Base-by-base conservation (phyloP, 2,329 filamentous ascomycete species). In the Calonectria ilicicola region DNA sequence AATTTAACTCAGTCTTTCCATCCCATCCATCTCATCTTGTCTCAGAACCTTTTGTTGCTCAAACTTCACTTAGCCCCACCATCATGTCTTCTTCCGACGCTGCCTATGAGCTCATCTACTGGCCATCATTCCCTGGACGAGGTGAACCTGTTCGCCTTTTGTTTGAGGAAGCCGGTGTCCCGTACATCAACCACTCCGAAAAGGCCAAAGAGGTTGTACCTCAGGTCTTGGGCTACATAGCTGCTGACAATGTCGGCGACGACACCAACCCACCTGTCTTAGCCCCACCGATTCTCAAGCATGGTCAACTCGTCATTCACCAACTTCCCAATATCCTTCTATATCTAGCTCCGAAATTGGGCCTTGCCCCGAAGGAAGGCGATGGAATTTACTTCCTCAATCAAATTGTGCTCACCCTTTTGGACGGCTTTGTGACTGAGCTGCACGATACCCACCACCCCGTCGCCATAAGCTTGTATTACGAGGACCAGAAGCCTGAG, bases 401-500 rank as follows among this genome's bases (percentile, higher is more conserved):
- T 70, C 87, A 86, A 60, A 87, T 95, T 32, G 87, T 89, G 0
- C 83, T 95, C 71, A 95, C 94, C 3, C 92, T 93, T 1, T 83
- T 96, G 21, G 94, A 96, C 78, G 89, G 89, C 1, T 82, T 96
- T 58, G 90, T 90, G 78, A 91, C 93, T 76, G 94, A 96, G 84
- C 82, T 91, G 1, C 94, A 96, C 80, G 93, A 96, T 77, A 91
- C 90, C 29, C 94, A 96, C 81, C 94, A 96, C 79, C 94, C 94
- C 1, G 85, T 95, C 65, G 87, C 90, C 2, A 80, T 85, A 0
- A 80, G 82, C 1, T 80, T 89, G 5, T 93, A 92, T 81, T 96
- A 95, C 78, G 93, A 95, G 79, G 93, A 95, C 29, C 94, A 96
- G 83, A 94, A 93, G 81, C 85, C 87, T 0, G 94, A 94, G 81